Evolutionary conservation across 2,329 filamentous ascomycete species (phyloP), one percentile per base, ranked within the genome.

Genomic region (Zymoseptoria tritici): DNA sequence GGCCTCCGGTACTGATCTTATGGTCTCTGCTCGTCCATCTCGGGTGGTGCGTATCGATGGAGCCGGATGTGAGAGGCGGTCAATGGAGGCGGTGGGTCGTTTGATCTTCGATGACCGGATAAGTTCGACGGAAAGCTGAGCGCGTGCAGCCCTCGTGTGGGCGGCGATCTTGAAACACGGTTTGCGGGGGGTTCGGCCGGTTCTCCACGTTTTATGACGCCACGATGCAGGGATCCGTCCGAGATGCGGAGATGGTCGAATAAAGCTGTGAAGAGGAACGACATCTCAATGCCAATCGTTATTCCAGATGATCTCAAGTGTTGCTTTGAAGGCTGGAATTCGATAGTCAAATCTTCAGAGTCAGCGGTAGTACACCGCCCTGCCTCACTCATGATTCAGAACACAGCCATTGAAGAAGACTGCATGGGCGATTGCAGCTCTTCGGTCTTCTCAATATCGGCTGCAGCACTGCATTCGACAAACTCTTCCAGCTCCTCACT

Each of bases 401-500:
- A 36, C 20, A 49, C 36, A 50, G 20, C 49, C 29, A 59, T 55
- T 50, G 53, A 54, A 22, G 36, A 46, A 31, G 22, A 52, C 46
- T 56, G 57, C 24, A 42, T 26, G 20, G 36, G 36, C 13, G 13
- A 46, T n/a, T 46, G 36, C 36, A 46, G 36, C 36, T 46, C 64
- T 19, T 59, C 64, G n/a, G 57, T 21, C 52, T 59, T 62, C 31
- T 71, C 72, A 57, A 91, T 89, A 72, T 96, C 92, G 16, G 94
- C 91, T 0, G 90, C 87, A 65, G 88, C 81, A 69, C 91, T 97
- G 24, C 91, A 88, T 68, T 96, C 91, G 26, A 96, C 88, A 74
- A 97, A 97, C 67, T 97, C 94, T 74, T 97, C 94, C 59, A 97
- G 78, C 77, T 97, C 94, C 73, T 97, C 92, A 64, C 91, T 96